phyloP scores from a whole-genome alignment of 2,329 filamentous ascomycete species.

The Epichloe amarillans region DNA sequence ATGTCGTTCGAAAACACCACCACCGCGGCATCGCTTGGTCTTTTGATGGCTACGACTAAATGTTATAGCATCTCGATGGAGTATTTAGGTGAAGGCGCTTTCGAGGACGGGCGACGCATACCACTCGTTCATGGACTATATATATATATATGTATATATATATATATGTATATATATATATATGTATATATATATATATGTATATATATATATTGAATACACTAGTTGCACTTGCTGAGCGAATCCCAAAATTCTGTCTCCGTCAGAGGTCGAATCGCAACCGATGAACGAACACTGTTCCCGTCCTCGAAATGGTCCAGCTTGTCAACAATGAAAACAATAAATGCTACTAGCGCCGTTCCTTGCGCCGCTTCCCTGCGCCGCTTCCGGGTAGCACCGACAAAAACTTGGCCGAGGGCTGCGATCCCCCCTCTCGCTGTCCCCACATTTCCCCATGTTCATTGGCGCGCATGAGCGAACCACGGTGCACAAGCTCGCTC shows the following conservation, averaged over 20 bases:
- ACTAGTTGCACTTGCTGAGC: too few relatives aligned
- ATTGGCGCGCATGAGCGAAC: not conserved
- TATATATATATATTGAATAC: too few relatives aligned
- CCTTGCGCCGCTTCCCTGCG: not conserved
- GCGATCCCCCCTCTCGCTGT: not conserved
- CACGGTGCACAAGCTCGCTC: not conserved
- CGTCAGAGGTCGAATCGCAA: not conserved
- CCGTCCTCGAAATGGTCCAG: not conserved
- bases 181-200: too few relatives aligned
- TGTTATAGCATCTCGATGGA: not conserved
- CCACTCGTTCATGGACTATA: too few relatives aligned
- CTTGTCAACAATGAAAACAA: not conserved
- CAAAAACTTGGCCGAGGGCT: too few relatives aligned
- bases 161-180: too few relatives aligned
- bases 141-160: too few relatives aligned
- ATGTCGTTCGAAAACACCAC: not conserved
- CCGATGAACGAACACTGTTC: not conserved
- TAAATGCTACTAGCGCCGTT: not conserved
- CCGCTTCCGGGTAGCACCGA: not conserved
- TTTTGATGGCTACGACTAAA: not conserved
- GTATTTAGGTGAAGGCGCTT: too few relatives aligned
- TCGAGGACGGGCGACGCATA: too few relatives aligned
- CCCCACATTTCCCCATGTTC: not conserved
- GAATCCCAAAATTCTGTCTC: too few relatives aligned
- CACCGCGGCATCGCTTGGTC: slow-evolving; percentile 4